Evolutionary conservation across 345 rosid species (phyloP).

Genomic region (Psidium friedrichsthalianum): DNA sequence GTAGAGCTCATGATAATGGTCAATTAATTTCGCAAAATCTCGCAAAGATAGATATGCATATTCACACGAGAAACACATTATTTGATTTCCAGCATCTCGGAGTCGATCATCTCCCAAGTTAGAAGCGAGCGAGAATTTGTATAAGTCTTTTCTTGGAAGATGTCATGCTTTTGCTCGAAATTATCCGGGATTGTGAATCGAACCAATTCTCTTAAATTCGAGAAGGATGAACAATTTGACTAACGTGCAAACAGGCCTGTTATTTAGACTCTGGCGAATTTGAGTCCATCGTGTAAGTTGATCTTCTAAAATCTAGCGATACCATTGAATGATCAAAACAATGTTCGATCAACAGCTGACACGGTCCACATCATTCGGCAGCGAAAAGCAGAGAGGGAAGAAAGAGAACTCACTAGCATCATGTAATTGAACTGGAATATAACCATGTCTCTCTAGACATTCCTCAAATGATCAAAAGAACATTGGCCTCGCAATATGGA

Average conservation of each 20-base stretch:
- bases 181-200: background rate
- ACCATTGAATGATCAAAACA: background rate
- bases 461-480: background rate
- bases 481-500: background rate
- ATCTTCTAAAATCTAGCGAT: background rate
- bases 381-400: background rate
- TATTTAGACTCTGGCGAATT: background rate
- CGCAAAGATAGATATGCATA: background rate
- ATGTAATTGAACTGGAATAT: background rate
- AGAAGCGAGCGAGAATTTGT: background rate
- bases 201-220: background rate
- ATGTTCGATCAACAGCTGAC: background rate
- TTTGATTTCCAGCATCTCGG: background rate
- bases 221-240: background rate
- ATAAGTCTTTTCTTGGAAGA: background rate
- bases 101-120: no score
- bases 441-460: background rate
- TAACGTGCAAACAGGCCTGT: background rate
- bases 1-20: background rate
- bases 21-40: background rate
- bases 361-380: background rate
- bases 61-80: background rate
- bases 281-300: background rate
- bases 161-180: background rate
- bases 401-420: background rate